phyloP scores from a whole-genome alignment of 768 basidiomycete species.

The Lentinula edodes region DNA sequence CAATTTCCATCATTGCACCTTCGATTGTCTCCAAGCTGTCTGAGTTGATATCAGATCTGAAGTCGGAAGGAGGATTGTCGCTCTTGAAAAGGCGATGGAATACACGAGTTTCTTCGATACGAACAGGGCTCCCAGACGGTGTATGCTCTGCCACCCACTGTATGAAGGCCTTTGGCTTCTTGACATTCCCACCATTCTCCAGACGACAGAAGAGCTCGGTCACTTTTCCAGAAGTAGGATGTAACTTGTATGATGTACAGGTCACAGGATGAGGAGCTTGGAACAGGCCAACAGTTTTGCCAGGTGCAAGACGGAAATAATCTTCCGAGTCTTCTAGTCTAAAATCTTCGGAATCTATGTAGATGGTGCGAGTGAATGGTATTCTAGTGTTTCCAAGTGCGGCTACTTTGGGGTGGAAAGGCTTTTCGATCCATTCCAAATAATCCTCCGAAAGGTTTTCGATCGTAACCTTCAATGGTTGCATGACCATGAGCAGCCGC shows the following conservation, averaged over 20 bases:
- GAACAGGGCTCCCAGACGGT: constrained; percentile 74
- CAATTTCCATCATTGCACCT: constrained; percentile 81
- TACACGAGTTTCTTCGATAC: constrained; percentile 83
- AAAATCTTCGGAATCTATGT: constrained; percentile 94
- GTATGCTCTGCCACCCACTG: constrained; percentile 94
- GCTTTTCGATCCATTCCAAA: constrained; percentile 78
- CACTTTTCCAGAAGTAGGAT: constrained; percentile 67
- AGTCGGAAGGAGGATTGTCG: constrained; percentile 80
- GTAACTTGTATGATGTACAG: constrained; percentile 82
- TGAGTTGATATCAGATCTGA: constrained; percentile 76
- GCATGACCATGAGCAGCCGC: constrained; percentile 85
- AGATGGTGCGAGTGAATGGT: constrained; percentile 84
- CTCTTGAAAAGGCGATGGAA: constrained; percentile 95
- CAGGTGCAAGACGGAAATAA: constrained; percentile 96
- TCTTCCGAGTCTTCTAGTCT: constrained; percentile 85
- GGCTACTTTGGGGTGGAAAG: constrained; percentile 90
- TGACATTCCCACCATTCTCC: constrained; percentile 59
- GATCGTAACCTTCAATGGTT: constrained; percentile 86
- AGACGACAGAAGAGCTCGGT: constrained; percentile 73
- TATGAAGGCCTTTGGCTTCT: constrained; percentile 90
- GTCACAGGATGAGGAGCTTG: constrained; percentile 90
- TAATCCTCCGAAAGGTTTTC: constrained; percentile 89
- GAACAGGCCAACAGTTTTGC: constrained; percentile 95
- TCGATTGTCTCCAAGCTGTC: constrained; percentile 75
- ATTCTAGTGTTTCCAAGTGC: constrained; percentile 76